Evolutionary conservation across 805 yeast species (phyloP), one percentile per base, ranked within the genome.

Genomic region (Tetrapisispora fleetii): DNA sequence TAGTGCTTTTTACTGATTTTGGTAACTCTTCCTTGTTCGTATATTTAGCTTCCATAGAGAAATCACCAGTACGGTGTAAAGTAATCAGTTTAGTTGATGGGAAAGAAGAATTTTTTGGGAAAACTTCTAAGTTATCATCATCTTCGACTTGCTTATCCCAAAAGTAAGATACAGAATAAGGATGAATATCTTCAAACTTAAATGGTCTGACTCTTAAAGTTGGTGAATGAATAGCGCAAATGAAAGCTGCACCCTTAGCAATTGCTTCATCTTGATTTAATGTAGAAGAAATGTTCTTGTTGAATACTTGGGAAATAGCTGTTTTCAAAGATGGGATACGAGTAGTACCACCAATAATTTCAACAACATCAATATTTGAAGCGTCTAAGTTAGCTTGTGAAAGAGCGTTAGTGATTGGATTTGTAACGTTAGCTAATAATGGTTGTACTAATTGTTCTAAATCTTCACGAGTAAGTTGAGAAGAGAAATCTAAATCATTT

Each of bases 231-330:
- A 89, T 86, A 58, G 99, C 99, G 72, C 99, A 93, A 64, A 93
- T 85, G 73, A 93, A 93, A 44, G 99, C 96, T 62, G 96, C 95
- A 76, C 99, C 99, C 72, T 91, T 87, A 49, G 99, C 98, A 68
- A 91, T 85, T 54, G 99, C 96, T 78, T 93, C 99, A 68, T 93
- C 99, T 75, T 90, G 97, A 79, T 93, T 93, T 73, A 95, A 80
- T 59, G 98, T 95, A 76, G 85, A 85, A 38, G 96, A 86, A 67
- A 93, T 76, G 61, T 75, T 83, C 74, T 85, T 85, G 13, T 42
- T 36, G 67, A 93, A 88, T 56, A 85, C 76, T 65, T 83, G 85
- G 59, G 84, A 59, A 59, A 93, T 77, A 65, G 79, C 83, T 59
- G 82, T 78, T 79, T 93, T 93, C 67, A 93, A 76, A 48, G 85